These are phyloP conservation scores for Talaromyces amestolkiae DNA, from an alignment of 2,329 filamentous ascomycete genomes.

Conservation along the genomic window DNA sequence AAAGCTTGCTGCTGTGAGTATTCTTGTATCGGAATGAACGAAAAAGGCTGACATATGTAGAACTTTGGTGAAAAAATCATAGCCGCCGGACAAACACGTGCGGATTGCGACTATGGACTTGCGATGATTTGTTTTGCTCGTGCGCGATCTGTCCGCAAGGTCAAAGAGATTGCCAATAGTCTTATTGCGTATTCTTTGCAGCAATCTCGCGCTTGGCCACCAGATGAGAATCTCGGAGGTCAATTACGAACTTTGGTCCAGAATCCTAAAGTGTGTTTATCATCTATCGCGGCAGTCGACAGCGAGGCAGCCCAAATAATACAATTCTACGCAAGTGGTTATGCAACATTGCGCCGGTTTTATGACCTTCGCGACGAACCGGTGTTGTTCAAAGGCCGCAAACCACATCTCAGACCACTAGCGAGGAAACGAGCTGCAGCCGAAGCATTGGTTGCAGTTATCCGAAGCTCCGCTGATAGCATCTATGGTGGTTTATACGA, in stretches of 20 bases:
- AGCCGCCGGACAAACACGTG: constrained; percentile 53
- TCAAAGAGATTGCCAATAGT: constrained; percentile 80
- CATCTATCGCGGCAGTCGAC: constrained; percentile 70
- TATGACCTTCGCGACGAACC: constrained; percentile 81
- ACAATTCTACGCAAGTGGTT: constrained; percentile 83
- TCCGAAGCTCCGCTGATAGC: constrained; percentile 81
- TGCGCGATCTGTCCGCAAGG: constrained; percentile 72
- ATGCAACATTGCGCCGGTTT: constrained; percentile 85
- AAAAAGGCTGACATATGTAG: constrained; percentile 46
- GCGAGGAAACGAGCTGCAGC: constrained; percentile 68
- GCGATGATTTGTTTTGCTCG: constrained; percentile 89
- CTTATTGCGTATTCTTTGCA: constrained; percentile 84
- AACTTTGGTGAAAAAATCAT: constrained; percentile 78
- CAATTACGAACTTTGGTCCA: constrained; percentile 68
- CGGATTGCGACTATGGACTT: constrained; percentile 68
- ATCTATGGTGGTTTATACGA: constrained; percentile 91
- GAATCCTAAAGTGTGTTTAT: constrained; percentile 69
- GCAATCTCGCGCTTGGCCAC: constrained; percentile 77
- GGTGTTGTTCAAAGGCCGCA: constrained; percentile 37
- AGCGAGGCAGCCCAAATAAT: constrained; percentile 78
- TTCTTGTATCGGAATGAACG: neutral
- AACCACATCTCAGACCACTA: constrained; percentile 51
- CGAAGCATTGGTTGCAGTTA: constrained; percentile 73
- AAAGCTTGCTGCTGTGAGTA: constrained; percentile 74
- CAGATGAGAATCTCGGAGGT: constrained; percentile 67